phyloP scores from a whole-genome alignment of 192 early-diverging fungal genomes.

The Thamnidium elegans region DNA sequence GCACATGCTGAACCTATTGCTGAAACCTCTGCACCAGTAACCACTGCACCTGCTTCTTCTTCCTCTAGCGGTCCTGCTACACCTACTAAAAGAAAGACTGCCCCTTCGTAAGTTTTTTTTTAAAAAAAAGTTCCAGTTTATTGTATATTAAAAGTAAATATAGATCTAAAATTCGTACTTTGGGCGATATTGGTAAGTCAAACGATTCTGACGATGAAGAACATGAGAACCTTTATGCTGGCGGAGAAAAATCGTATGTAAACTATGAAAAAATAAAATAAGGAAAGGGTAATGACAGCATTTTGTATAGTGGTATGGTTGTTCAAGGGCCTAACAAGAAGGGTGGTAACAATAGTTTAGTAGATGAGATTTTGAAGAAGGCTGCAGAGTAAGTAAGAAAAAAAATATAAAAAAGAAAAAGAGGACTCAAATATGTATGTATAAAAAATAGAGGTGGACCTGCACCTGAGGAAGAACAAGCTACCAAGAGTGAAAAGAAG shows the following conservation, averaged over 20 bases:
- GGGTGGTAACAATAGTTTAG: slow-evolving; percentile 48
- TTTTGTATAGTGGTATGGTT: slow-evolving; percentile 40
- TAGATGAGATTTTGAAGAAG: slow-evolving; percentile 77
- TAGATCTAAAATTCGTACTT: slow-evolving; percentile 42
- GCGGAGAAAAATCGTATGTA: slow-evolving; percentile 93
- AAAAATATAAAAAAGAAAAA: background rate
- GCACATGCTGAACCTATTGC: background rate
- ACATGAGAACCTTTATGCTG: slow-evolving; percentile 78
- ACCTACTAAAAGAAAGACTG: slow-evolving; percentile 10
- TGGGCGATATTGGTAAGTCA: slow-evolving; percentile 40
- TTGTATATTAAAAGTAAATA: too few relatives aligned
- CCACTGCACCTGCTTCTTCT: background rate
- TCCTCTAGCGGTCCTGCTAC: background rate
- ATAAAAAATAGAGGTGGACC: slow-evolving; percentile 23
- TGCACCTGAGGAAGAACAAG: slow-evolving; percentile 13
- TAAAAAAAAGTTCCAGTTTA: too few relatives aligned
- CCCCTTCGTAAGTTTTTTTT: background rate
- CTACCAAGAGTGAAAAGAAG: slow-evolving; percentile 10
- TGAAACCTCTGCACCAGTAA: too few relatives aligned
- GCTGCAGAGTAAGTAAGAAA: slow-evolving; percentile 57
- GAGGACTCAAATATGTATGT: background rate
- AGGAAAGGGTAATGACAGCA: background rate
- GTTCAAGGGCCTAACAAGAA: slow-evolving; percentile 46
- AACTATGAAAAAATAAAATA: background rate
- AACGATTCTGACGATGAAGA: slow-evolving; percentile 53